phyloP scores from a whole-genome alignment of 2,329 filamentous ascomycete genomes.

The Phialemoniopsis sp. region DNA sequence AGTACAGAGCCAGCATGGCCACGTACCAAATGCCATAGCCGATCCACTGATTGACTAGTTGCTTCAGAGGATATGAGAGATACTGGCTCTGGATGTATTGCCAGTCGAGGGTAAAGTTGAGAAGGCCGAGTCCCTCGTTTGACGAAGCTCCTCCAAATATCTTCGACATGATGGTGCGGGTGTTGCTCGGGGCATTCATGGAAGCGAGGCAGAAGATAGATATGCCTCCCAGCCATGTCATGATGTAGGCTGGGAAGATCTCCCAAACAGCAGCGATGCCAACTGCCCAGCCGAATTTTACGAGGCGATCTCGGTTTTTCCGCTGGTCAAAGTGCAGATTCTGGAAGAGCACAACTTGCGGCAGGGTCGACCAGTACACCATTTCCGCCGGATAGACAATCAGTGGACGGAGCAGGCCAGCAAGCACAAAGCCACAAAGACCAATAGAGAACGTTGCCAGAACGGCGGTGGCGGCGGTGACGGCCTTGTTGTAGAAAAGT shows the following conservation, averaged over 20 bases:
- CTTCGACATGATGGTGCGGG: constrained; percentile 36
- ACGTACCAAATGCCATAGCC: constrained; percentile 45
- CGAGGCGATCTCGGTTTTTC: constrained; percentile 44
- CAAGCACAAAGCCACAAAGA: constrained; percentile 50
- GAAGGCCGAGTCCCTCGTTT: constrained; percentile 31
- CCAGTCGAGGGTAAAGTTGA: constrained; percentile 37
- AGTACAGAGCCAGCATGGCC: constrained; percentile 35
- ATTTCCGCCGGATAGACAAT: constrained; percentile 51
- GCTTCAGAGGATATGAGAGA: constrained; percentile 46
- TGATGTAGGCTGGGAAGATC: constrained; percentile 51
- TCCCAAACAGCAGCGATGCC: constrained; percentile 44
- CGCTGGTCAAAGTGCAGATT: constrained; percentile 48
- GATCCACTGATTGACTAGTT: constrained; percentile 39
- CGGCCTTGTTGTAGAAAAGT: constrained; percentile 45
- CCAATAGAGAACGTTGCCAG: constrained; percentile 48
- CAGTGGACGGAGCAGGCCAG: constrained; percentile 47
- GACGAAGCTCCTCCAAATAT: constrained; percentile 42
- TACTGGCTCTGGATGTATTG: constrained; percentile 32
- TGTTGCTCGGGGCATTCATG: constrained; percentile 43
- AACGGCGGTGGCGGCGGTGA: constrained; percentile 41
- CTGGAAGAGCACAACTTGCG: constrained; percentile 48
- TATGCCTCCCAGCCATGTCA: constrained; percentile 49
- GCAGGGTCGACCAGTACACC: constrained; percentile 51
- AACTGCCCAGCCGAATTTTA: constrained; percentile 48
- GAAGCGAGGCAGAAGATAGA: constrained; percentile 50